Base-by-base conservation (phyloP, 2,329 filamentous ascomycete species). In the Westerdykella ornata region DNA sequence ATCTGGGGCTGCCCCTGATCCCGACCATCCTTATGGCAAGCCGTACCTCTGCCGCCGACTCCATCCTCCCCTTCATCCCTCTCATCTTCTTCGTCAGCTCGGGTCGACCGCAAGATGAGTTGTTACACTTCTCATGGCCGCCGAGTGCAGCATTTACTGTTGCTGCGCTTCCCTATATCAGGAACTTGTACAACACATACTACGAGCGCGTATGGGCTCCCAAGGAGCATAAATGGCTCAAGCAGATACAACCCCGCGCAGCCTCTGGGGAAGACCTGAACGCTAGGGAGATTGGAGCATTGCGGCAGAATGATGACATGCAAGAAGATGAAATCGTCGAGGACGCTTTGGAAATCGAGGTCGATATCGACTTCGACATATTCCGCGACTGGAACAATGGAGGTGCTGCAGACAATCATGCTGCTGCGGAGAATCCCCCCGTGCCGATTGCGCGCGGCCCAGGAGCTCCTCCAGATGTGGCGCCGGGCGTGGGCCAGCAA, bases 1-100 rank as follows among this genome's bases (percentile, higher is more conserved):
- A 76, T 43, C 52, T 83, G 19, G 81, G 81, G 2, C 62, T 87
- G 3, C 80, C 82, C 1, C 68, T 85, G 5, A 84, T 89, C 43
- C 82, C 80, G 0, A 72, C 83, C 9, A 72, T 79, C 2, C 71
- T 89, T 7, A 72, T 88, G 9, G 72, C 84, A n/a, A 82, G 82
- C 15, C 72, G 84, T 26, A 80, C 82, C 18, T 73, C 71, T 2
- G 70, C 82, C 36, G 76, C 78, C 20, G 82, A 87, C 51, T 74
- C 75, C 3, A 67, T 82, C 6, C 68, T 84, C 5, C 80, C 81
- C 2, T 74, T 78, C 15, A 69, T 84, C 14, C 81, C 81, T 0
- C 72, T 84, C 41, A 70, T 78, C 51, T 78, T 79, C 63, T 78
- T 78, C 45, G 76, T 71, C 31, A 76, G 71, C 19, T 73, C 73